Percentiles rank a stretch among this genome's conserved stretches.
Conservation (phyloP, 371 early-diverging fungal species). For the Saksenaea oblongispora region DNA sequence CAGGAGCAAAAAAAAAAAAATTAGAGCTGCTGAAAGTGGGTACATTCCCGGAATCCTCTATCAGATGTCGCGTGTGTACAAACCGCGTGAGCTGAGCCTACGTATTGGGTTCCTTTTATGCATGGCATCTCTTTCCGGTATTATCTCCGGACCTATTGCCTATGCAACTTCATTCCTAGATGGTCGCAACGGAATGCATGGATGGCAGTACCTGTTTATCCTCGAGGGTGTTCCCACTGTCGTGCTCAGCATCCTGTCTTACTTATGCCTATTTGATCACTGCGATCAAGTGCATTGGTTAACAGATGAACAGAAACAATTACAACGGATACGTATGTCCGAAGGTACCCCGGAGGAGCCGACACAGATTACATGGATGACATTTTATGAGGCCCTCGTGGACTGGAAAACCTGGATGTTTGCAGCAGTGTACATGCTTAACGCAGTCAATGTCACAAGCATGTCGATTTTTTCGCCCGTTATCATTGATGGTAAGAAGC, state of each 20-base stretch:
- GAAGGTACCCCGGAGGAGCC: not conserved
- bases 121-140: constrained; percentile 7
- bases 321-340: constrained; percentile 15
- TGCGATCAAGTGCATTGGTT: constrained; percentile 6
- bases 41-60: constrained; percentile 11
- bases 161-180: constrained; percentile 9
- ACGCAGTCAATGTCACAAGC: constrained; percentile 21
- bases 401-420: constrained; percentile 37
- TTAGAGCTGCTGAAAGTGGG: constrained; percentile 9
- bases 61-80: constrained; percentile 14
- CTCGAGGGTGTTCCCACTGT: constrained; percentile 14
- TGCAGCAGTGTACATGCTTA: constrained; percentile 18
- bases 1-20: not conserved
- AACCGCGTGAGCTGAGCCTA: constrained; percentile 8
- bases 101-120: constrained; percentile 12
- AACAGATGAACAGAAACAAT: constrained; percentile 10
- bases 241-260: constrained; percentile 4
- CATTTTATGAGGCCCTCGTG: not conserved
- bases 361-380: not conserved
- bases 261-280: constrained; percentile 1
- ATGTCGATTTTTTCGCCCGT: constrained; percentile 26
- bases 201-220: constrained; percentile 15
- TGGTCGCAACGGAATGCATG: constrained; percentile 11
- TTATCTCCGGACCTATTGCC: constrained; percentile 3
- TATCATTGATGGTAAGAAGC: constrained; percentile 22